A percentile compares a stretch with the other conserved stretches of the same genome.
Conservation (phyloP, 1,139 yeast genomes). For the Saccharomycopsis hybrid region DNA sequence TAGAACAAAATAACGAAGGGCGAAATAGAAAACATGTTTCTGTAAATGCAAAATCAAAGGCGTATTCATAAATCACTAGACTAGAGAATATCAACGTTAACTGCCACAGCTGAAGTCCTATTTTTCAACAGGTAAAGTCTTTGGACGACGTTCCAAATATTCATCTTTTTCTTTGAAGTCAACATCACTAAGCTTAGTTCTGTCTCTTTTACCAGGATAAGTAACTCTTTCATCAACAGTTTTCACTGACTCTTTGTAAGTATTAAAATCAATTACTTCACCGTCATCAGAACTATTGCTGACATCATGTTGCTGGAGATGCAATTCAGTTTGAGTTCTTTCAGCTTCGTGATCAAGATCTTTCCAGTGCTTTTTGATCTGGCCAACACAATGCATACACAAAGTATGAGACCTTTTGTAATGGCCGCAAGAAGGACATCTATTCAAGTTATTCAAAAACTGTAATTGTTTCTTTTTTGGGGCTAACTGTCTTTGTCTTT, state of each 20-base stretch:
- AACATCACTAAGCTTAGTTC: slow-evolving; percentile 41
- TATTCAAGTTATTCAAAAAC: slow-evolving; percentile 66
- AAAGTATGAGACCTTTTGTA: slow-evolving; percentile 83
- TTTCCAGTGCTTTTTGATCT: slow-evolving; percentile 70
- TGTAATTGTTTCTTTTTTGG: slow-evolving; percentile 80
- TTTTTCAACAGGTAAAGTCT: slow-evolving; percentile 45
- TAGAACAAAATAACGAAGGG: too few relatives aligned
- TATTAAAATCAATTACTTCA: slow-evolving; percentile 4
- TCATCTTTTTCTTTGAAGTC: slow-evolving; percentile 43
- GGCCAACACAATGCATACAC: slow-evolving; percentile 89
- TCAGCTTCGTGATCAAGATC: slow-evolving; percentile 31
- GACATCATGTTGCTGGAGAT: neutral
- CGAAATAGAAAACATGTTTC: too few relatives aligned
- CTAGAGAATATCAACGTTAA: too few relatives aligned
- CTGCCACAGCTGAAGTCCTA: too few relatives aligned
- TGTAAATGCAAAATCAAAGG: too few relatives aligned
- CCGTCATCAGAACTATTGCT: neutral
- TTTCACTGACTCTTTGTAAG: slow-evolving; percentile 45
- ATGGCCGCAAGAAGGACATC: slow-evolving; percentile 96
- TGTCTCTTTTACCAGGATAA: slow-evolving; percentile 69
- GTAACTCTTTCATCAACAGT: slow-evolving; percentile 58
- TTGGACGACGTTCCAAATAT: slow-evolving; percentile 58
- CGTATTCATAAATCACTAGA: too few relatives aligned
- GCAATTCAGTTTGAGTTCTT: slow-evolving; percentile 24
- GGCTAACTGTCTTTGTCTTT: slow-evolving; percentile 74